Evolutionary conservation across 2,329 filamentous ascomycete genomes (phyloP), one percentile per base, ranked within the genome.

Genomic region (Aaosphaeria arxii): DNA sequence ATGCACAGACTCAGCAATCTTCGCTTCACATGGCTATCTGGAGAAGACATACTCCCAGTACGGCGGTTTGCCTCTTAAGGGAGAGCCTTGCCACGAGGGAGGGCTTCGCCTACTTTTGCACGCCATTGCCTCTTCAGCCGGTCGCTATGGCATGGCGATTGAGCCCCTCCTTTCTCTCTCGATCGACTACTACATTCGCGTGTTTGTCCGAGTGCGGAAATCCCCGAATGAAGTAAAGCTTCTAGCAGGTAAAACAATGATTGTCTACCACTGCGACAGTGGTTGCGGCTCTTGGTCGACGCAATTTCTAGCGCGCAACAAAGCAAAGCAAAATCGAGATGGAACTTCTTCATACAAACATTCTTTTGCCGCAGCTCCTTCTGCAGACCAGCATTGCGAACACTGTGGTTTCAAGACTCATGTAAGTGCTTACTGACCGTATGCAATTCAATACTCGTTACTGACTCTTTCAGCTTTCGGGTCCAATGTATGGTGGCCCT

Each of bases 1-100:
- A 1, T 99, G 94, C 71, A 99, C 94, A 0, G 94, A 99, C 69
- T 91, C 92, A 7, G 91, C 88, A 7, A 89, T 99, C 2, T 99
- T 91, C 81, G 92, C 92, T 1, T 96, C 92, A 0, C 88, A 89
- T 58, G 90, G 91, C 47, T 99, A 97, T 64, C 85, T 89, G 2
- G 94, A 99, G 69, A 99, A 99, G 76, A 84, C 90, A 3, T 99
- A 86, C 68, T 86, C 92, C 1, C 77, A 96, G n/a, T 99, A 99
- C 63, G 94, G 94, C 4, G 94, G 94, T 32, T 76, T 91, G 11
- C 90, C 94, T 0, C 74, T 92, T 51, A 96, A 95, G 72, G 91
- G 91, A 1, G 77, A 82, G 43, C 86, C 90, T 63, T 92, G 87
- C 28, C 94, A 99, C 59, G 94, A 99, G 72, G 91, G 83, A 31